Conservation (phyloP, 2,329 filamentous ascomycete species). For the Ascochyta fabae region DNA sequence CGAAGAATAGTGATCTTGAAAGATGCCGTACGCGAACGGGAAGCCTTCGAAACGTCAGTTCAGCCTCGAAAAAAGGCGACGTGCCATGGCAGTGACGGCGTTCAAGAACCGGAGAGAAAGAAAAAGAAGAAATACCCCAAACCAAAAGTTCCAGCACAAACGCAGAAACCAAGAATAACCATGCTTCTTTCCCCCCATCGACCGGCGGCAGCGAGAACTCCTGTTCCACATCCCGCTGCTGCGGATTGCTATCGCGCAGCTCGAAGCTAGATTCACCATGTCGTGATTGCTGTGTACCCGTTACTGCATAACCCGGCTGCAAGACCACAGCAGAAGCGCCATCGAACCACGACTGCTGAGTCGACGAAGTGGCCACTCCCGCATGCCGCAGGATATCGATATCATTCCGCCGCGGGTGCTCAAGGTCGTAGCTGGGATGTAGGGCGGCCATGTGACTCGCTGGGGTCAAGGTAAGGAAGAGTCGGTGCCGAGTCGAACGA, state of each 20-base stretch:
- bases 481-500: too few species aligned
- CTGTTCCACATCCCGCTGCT: not conserved
- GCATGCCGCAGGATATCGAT: not conserved
- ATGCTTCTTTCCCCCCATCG: conserved; percentile 29
- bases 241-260: not conserved
- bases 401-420: not conserved
- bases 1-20: conserved; percentile 71
- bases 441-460: not conserved
- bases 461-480: too few species aligned
- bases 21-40: conserved; percentile 72
- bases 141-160: conserved; percentile 60
- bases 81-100: too few species aligned
- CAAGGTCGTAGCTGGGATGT: not conserved
- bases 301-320: not conserved
- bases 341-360: not conserved
- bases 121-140: conserved; percentile 47
- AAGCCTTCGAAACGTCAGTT: conserved; percentile 59
- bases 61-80: too few species aligned
- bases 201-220: conserved; percentile 19
- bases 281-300: not conserved
- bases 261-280: not conserved
- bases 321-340: not conserved
- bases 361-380: not conserved
- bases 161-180: conserved; percentile 37
- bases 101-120: too few species aligned